A percentile compares a stretch with the other conserved stretches of the same genome.
phyloP scores from a whole-genome alignment of 2,329 filamentous ascomycete species.

The Alternaria sp. region DNA sequence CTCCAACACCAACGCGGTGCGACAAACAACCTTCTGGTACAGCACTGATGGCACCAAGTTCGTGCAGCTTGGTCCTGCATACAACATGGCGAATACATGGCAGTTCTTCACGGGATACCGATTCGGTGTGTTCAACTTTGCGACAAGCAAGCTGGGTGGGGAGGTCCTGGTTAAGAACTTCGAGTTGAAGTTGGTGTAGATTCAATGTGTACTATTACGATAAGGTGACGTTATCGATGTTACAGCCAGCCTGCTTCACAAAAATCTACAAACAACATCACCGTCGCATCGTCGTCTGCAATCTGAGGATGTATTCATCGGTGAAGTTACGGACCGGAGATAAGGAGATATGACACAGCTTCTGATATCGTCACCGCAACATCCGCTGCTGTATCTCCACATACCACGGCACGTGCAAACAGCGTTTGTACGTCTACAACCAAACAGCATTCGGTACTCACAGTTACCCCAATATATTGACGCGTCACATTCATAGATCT shows the following conservation, averaged over 20 bases:
- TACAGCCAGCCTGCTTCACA: background rate
- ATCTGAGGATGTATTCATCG: background rate
- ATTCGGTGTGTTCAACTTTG: slow-evolving; percentile 49
- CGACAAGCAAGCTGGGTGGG: slow-evolving; percentile 45
- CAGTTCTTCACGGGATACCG: slow-evolving; percentile 50
- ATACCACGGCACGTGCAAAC: background rate
- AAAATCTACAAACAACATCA: background rate
- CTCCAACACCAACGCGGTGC: slow-evolving; percentile 19
- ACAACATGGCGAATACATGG: slow-evolving; percentile 45
- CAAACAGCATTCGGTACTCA: background rate
- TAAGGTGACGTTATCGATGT: background rate
- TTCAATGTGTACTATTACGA: background rate
- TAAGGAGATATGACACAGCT: background rate
- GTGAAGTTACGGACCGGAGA: background rate
- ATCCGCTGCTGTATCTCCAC: background rate
- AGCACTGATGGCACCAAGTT: slow-evolving; percentile 45
- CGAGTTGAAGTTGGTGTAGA: slow-evolving; percentile 14
- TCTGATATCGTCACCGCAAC: background rate
- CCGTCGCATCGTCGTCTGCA: background rate
- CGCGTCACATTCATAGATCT: background rate
- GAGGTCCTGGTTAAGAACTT: slow-evolving; percentile 33
- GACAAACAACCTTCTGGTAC: slow-evolving; percentile 45
- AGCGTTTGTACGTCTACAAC: background rate
- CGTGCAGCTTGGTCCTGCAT: slow-evolving; percentile 37
- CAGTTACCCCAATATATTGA: background rate